Percentiles rank a stretch among this genome's conserved stretches.
Evolutionary conservation across 176 grass and related monocot genomes (phyloP).

Genomic region (Elymus sibiricus): DNA sequence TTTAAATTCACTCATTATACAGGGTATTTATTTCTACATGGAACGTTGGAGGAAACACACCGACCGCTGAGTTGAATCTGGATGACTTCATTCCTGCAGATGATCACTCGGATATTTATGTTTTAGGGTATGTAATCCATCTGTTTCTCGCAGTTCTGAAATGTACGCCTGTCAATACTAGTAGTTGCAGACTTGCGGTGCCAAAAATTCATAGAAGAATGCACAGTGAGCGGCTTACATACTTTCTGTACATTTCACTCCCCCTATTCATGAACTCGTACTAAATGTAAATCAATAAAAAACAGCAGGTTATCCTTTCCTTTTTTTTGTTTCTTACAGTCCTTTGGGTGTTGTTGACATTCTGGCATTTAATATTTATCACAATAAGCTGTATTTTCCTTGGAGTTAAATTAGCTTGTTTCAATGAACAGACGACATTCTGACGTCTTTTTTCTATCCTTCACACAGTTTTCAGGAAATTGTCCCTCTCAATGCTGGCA

Average conservation of each 20-base stretch:
- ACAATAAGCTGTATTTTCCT: background rate
- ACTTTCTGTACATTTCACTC: background rate
- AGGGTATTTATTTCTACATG: constrained; percentile 96
- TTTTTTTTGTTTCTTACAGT: background rate
- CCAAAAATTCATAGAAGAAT: background rate
- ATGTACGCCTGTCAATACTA: constrained; percentile 4
- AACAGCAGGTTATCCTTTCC: background rate
- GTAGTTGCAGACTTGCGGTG: background rate
- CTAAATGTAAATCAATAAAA: background rate
- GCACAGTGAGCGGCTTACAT: background rate
- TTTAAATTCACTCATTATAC: constrained; percentile 10
- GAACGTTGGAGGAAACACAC: constrained; percentile 90
- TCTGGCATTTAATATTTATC: constrained; percentile 4
- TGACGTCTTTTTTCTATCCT: background rate
- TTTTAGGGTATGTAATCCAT: constrained; percentile 73
- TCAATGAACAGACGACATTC: background rate
- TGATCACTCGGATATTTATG: constrained; percentile 84
- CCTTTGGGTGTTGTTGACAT: constrained; percentile 3
- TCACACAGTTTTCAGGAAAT: constrained; percentile 93
- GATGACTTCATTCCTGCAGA: constrained; percentile 77
- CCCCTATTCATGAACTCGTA: background rate
- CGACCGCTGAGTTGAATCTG: constrained; percentile 60
- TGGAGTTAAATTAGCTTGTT: background rate
- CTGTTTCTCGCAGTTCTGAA: background rate
- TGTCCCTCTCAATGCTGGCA: constrained; percentile 93